A percentile compares a stretch with the other conserved stretches of the same genome.
These are phyloP conservation scores for Fusarium euwallaceae DNA, from an alignment of 2,329 filamentous ascomycete genomes.

Conservation along the genomic window DNA sequence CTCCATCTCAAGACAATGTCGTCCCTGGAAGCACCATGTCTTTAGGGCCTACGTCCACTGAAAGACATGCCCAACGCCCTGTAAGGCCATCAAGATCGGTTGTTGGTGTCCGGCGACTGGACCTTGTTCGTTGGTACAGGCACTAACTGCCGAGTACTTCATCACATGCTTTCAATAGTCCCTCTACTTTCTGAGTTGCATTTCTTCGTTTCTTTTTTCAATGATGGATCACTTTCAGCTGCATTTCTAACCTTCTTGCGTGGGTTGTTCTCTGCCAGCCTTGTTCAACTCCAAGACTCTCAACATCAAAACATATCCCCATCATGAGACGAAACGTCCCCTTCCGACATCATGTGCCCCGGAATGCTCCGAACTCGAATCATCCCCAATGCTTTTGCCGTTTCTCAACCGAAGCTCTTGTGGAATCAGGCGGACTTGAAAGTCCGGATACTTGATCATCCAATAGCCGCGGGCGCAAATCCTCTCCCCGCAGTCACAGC, in stretches of 20 bases:
- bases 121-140: not conserved
- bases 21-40: not conserved
- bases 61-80: not conserved
- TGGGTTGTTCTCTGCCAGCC: not conserved
- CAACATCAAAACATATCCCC: not conserved
- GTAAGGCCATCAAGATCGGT: conserved; percentile 9
- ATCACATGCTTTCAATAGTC: conserved; percentile 17
- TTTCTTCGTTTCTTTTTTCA: conserved; percentile 5
- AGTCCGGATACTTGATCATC: conserved; percentile 37
- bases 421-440: conserved; percentile 42
- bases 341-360: not conserved
- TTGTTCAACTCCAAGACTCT: not conserved
- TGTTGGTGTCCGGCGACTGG: conserved; percentile 12
- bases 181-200: not conserved
- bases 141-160: conserved; percentile 5
- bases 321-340: not conserved
- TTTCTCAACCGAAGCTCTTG: conserved; percentile 18
- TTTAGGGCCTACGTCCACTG: not conserved
- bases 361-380: conserved; percentile 4
- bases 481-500: conserved; percentile 35
- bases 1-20: not conserved
- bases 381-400: conserved; percentile 1
- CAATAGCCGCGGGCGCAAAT: conserved; percentile 34
- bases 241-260: not conserved
- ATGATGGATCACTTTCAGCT: not conserved